Evolutionary conservation across 2,329 filamentous ascomycete genomes (phyloP), one percentile per base, ranked within the genome.

Genomic region (Alternaria novae-zelandiae): DNA sequence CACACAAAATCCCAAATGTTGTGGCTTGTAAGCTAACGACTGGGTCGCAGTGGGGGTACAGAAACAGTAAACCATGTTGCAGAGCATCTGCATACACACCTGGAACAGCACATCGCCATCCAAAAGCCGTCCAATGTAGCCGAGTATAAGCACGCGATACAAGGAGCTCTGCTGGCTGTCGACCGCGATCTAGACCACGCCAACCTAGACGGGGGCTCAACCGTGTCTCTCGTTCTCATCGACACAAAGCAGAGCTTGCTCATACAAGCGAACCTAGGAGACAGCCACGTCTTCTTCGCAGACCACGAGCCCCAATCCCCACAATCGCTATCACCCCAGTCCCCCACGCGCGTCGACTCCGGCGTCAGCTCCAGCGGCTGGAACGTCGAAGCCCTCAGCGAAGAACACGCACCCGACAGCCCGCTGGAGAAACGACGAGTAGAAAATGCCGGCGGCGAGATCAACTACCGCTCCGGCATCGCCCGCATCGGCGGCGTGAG

Each of bases 401-500:
- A 63, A 28, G 67, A 71, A 41, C 71, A 74, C 30, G 46, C 60
- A 3, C 71, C 70, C 17, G 65, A 72, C 30, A 60, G 63, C 11
- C 70, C 71, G 0, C 26, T 56, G 6, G 71, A 74, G 53, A 69
- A 68, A 56, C 65, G 66, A 17, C 63, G 71, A 8, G 61, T 74
- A 21, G 69, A 73, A 67, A 65, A 73, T 11, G 64, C 71, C 5
- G 71, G 71, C 21, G 71, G 71, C 4, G 64, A 70, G 21, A 61
- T 73, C 12, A 74, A 70, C 11, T 73, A 69, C 20, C 58, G 59
- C 30, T 71, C 71, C 6, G 71, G 71, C 5, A 67, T 67, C 13
- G 61, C 71, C 0, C 62, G 71, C 17, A 66, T 74, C 47, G 71
- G 71, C n/a, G 71, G 63, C 21, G 70, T 74, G 20, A 70, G 63